A percentile compares a stretch with the other conserved stretches of the same genome.
Conservation (phyloP, 2,329 filamentous ascomycete genomes). For the Paraphoma sp. region DNA sequence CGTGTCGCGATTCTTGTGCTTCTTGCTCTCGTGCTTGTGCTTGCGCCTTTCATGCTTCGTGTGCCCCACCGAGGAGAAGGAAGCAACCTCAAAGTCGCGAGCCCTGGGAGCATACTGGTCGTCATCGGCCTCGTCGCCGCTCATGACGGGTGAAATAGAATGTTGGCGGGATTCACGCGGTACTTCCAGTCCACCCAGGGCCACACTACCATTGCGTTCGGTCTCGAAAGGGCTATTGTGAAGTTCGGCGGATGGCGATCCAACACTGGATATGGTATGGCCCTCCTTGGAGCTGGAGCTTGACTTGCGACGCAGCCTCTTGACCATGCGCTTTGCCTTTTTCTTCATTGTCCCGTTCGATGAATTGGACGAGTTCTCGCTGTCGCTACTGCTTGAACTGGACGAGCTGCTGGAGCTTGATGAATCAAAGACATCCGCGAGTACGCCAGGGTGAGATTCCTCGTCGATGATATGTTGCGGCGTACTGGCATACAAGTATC, state of each 20-base stretch:
- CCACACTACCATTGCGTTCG: slow-evolving; percentile 29
- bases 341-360: slow-evolving; percentile 75
- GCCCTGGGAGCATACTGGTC: slow-evolving; percentile 50
- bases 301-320: slow-evolving; percentile 76
- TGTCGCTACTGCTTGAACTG: slow-evolving; percentile 60
- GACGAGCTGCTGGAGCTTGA: slow-evolving; percentile 63
- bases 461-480: slow-evolving; percentile 93
- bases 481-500: slow-evolving; percentile 89
- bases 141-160: slow-evolving; percentile 53
- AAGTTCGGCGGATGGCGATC: slow-evolving; percentile 53
- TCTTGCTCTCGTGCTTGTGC: slow-evolving; percentile 56
- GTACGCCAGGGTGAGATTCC: slow-evolving; percentile 83
- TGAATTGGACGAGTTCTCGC: slow-evolving; percentile 69
- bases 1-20: slow-evolving; percentile 46
- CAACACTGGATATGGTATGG: slow-evolving; percentile 52
- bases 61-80: slow-evolving; percentile 40
- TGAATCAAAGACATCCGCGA: slow-evolving; percentile 80
- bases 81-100: slow-evolving; percentile 57
- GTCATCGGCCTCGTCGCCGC: slow-evolving; percentile 63
- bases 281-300: slow-evolving; percentile 74
- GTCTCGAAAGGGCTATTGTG: slow-evolving; percentile 48
- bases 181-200: slow-evolving; percentile 23
- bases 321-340: slow-evolving; percentile 77
- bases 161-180: slow-evolving; percentile 38
- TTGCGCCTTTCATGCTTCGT: slow-evolving; percentile 50